Evolutionary conservation across 805 yeast genomes (phyloP), one percentile per base, ranked within the genome.

Genomic region (Hanseniaspora vineae): DNA sequence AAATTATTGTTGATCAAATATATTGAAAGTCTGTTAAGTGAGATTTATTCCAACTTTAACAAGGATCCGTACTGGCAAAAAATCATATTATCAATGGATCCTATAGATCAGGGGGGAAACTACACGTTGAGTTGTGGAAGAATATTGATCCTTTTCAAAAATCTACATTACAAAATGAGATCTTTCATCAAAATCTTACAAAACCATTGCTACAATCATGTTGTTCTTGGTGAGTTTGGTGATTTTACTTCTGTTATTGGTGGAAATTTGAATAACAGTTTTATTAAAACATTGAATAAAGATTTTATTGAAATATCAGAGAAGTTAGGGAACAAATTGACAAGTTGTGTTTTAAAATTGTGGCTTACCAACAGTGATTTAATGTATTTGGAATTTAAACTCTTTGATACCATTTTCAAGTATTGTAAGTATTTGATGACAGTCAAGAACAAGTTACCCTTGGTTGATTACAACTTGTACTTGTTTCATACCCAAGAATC

Each of bases 1-100:
- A 80, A 84, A 52, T 67, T 84, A 37, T 62, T 81, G 39, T 71
- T 78, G 32, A 58, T 86, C n/a, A 79, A 79, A 51, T 78, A 76
- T 56, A 69, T 84, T 6, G 78, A 77, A 54, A 73, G 73, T 52
- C 65, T 73, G 14, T 67, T 84, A 49, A 82, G 77, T 49, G 71
- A 70, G 15, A 76, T 85, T 1, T 86, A 96, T 95, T 65, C 71
- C 39, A 88, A 81, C 52, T 77, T 83, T 42, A 73, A 72, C 47
- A 72, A 71, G 50, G 77, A 84, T 15, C 62, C 66, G n/a, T 77
- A 77, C 14, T 87, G 96, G 96, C 70, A 68, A 43, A 72, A 72
- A 57, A 59, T 68, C 64, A 47, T 66, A 72, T 35, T 60, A 55
- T 1, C 29, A 23, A 23, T 66, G 67, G 10, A 62, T 82, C 2